Conservation (phyloP, 495 filamentous ascomycete species). For the Aspergillus incahuasiensis region DNA sequence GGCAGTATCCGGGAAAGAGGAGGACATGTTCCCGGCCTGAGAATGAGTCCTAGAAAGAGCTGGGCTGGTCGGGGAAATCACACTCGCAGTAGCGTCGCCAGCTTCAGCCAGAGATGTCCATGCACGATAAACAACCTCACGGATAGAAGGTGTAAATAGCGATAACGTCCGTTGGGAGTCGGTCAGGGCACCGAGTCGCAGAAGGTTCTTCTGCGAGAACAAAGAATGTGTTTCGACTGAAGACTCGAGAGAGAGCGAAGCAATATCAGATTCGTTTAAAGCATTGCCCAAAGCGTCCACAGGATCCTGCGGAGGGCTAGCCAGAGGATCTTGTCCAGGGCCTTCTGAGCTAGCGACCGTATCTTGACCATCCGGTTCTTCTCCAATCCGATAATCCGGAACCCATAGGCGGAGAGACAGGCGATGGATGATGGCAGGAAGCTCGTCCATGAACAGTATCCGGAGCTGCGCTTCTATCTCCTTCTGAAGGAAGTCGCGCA, state of each 20-base stretch:
- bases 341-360: constrained; percentile 34
- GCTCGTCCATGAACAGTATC: constrained; percentile 92
- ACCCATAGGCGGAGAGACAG: constrained; percentile 87
- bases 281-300: constrained; percentile 72
- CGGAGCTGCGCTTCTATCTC: constrained; percentile 94
- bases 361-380: constrained; percentile 37
- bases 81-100: constrained; percentile 52
- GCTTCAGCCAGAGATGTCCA: constrained; percentile 81
- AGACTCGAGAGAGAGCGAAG: constrained; percentile 68
- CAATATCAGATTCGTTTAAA: constrained; percentile 66
- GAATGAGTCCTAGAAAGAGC: constrained; percentile 57
- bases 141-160: constrained; percentile 76
- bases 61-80: constrained; percentile 50
- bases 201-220: constrained; percentile 86
- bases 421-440: constrained; percentile 92
- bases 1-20: constrained; percentile 48
- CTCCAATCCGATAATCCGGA: constrained; percentile 72
- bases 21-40: constrained; percentile 52
- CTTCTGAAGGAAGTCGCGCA: constrained; percentile 92
- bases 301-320: constrained; percentile 72
- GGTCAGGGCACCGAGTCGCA: constrained; percentile 68
- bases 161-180: constrained; percentile 84
- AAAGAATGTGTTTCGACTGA: constrained; percentile 72
- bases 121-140: constrained; percentile 82
- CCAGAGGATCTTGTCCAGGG: constrained; percentile 67